Percentiles rank a stretch among this genome's conserved stretches.
Evolutionary conservation across 2,329 filamentous ascomycete species (phyloP).

Genomic region (Ampelomyces quisqualis): DNA sequence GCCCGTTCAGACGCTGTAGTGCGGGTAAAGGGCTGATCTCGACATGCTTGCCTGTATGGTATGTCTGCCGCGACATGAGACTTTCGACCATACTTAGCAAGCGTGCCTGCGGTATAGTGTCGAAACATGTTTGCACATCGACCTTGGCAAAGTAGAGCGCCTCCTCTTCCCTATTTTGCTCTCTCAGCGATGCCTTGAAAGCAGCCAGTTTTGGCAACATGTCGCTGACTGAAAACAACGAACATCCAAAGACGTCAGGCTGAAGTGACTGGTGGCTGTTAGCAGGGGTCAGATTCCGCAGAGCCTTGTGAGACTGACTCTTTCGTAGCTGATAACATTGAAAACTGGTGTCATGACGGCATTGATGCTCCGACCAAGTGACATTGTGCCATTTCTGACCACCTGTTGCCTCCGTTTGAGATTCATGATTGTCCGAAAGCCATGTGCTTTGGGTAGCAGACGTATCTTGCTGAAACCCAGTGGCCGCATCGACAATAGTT

Average conservation of each 20-base stretch:
- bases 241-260: conserved; percentile 68
- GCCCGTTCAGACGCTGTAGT: conserved; percentile 34
- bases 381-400: conserved; percentile 54
- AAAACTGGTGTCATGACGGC: conserved; percentile 70
- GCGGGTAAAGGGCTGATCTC: conserved; percentile 61
- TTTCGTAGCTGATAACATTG: conserved; percentile 76
- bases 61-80: conserved; percentile 60
- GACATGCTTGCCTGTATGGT: conserved; percentile 72
- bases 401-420: conserved; percentile 65
- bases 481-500: conserved; percentile 60
- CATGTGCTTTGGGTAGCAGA: conserved; percentile 75
- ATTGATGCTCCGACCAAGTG: conserved; percentile 68
- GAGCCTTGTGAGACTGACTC: conserved; percentile 49
- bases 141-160: conserved; percentile 85
- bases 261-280: conserved; percentile 27
- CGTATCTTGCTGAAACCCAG: conserved; percentile 79
- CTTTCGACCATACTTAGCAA: conserved; percentile 66
- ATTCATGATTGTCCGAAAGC: conserved; percentile 85
- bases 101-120: conserved; percentile 83
- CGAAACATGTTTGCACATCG: conserved; percentile 89
- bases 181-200: conserved; percentile 60
- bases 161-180: conserved; percentile 35
- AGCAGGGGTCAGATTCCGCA: conserved; percentile 4
- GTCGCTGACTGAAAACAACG: conserved; percentile 78
- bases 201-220: conserved; percentile 70